Base-by-base conservation (phyloP, 2,329 filamentous ascomycete genomes). In the Sclerotiophoma versabilis region DNA sequence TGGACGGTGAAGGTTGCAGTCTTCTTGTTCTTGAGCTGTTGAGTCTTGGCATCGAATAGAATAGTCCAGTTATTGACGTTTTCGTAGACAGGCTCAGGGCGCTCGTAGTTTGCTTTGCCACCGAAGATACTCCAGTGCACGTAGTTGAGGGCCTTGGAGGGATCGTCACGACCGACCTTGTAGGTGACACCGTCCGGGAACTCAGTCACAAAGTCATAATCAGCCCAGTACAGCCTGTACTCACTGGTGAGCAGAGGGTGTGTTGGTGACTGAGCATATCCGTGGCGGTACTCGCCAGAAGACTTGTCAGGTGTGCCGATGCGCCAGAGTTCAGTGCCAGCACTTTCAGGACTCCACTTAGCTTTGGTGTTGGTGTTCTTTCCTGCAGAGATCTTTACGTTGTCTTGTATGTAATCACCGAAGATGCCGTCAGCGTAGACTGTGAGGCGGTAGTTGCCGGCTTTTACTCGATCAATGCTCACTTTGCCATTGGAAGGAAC, bases 91-190 rank as follows among this genome's bases (percentile, higher is more conserved):
- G 76, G 70, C 23, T 79, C 71, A 0, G 79, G 70, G 0, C 82
- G 75, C 3, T 76, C 47, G 12, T 70, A 78, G 66, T 84, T 81
- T 1, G 76, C 81, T 26, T 81, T 73, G n/a, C 82, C 81, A 2
- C 84, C 84, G 62, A 85, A 87, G 9, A 85, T 83, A 54, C 80
- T 83, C 86, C 85, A 88, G 65, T 88, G 86, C 4, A 87, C 81
- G 45, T 87, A 87, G 70, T 88, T 88, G 54, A 86, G 76, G 58
- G 86, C 84, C 4, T 72, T 69, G 0, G 71, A 72, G 11, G 76
- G 76, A 20, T 83, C 73, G 58, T 79, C 81, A 64, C 80, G 70
- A 11, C 84, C 84, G 2, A 88, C 79, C 19, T 79, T 79, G 73
- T 83, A 88, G n/a, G 75, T 76, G 0, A 88, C 78, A 5, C 85